Base-by-base conservation (phyloP, 257 asterid species). In the Jacaranda copaia region DNA sequence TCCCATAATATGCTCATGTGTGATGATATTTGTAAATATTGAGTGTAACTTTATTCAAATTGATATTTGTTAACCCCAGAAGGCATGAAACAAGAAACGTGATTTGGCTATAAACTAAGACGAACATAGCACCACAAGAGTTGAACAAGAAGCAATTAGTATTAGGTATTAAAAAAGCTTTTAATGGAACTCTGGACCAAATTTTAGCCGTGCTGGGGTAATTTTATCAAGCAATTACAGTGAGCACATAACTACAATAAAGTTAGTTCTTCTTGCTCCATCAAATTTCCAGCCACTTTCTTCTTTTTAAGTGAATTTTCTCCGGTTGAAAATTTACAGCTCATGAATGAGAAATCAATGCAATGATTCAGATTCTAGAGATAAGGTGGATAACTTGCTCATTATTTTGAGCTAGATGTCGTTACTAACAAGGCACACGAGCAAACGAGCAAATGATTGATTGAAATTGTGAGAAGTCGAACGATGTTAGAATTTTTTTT, bases 261-360 rank as follows among this genome's bases (percentile, higher is more conserved):
- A 8, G 72, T 4, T 51, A 74, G 52, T 8, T 51, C 5, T 14
- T 3, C 5, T 15, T 49, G 42, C 25, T 32, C 42, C 18, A 62
- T 49, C 67, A 65, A 75, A 49, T 52, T 75, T 14, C 59, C 67
- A 75, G 53, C 79, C 48, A 75, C 73, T 75, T 75, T 75, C 39
- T 75, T 75, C 39, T 39, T 46, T 32, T 75, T 56, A 40, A 53
- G 53, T 75, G 16, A 63, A 75, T 75, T 13, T 59, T 11, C 6
- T 64, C 35, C 16, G 58, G 56, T 75, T 75, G 55, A 65, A 65
- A 55, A 65, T 75, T 75, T 65, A 75, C 38, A 63, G 56, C 68
- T 36, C 18, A 62, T 62, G 56, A 45, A 72, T 6, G 11, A 48
- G 55, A 13, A 11, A 1, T 25, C 32, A 25, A 25, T 25, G 2